Percentiles rank a stretch among this genome's conserved stretches.
Evolutionary conservation across 225 moss, liverwort and hornwort genomes (phyloP).

Genomic region (Marchantia polymorpha): DNA sequence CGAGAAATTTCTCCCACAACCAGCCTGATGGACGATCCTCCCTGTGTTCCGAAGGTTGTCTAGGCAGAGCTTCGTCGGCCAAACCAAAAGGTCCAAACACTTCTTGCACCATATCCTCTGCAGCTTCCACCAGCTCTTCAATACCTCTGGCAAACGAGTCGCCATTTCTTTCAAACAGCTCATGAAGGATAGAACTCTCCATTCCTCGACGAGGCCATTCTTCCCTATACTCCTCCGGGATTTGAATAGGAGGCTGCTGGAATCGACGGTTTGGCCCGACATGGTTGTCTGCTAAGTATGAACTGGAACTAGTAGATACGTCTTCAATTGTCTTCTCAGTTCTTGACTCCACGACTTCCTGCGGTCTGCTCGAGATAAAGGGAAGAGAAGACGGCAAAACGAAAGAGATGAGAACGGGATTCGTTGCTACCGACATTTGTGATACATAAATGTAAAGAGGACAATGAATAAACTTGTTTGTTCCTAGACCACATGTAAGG

Average conservation of each 20-base stretch:
- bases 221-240: constrained; percentile 3
- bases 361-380: constrained; percentile 49
- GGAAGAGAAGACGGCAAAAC: background rate
- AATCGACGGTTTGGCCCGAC: background rate
- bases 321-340: constrained; percentile 65
- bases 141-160: constrained; percentile 10
- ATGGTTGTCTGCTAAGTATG: constrained; percentile 8
- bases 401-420: background rate
- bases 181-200: constrained; percentile 1
- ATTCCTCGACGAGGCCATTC: background rate
- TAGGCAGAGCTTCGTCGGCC: constrained; percentile 5
- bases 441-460: background rate
- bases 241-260: background rate
- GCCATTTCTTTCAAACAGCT: constrained; percentile 17
- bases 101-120: constrained; percentile 21
- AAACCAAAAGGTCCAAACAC: constrained; percentile 26
- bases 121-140: constrained; percentile 28
- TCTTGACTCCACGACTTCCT: constrained; percentile 77
- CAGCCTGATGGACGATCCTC: constrained; percentile 19
- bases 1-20: constrained; percentile 15
- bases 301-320: constrained; percentile 10
- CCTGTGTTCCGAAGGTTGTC: background rate
- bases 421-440: background rate
- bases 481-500: too few species aligned
- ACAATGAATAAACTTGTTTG: too few species aligned